phyloP scores from a whole-genome alignment of 257 asterid genomes.

The Plectranthus barbatus region DNA sequence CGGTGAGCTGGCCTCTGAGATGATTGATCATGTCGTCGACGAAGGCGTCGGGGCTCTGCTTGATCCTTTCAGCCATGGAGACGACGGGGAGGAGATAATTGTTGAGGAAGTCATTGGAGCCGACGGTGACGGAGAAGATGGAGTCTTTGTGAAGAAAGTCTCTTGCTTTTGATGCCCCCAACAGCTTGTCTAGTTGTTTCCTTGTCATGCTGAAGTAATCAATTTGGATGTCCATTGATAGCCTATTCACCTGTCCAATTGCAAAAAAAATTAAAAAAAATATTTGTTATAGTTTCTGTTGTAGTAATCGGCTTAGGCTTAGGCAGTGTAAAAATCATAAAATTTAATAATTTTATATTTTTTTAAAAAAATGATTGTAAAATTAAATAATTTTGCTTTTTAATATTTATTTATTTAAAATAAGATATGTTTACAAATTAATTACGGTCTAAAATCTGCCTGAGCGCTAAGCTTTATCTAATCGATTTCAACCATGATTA shows the following conservation, averaged over 20 bases:
- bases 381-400: no score
- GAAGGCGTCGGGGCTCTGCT: constrained; percentile 59
- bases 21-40: constrained; percentile 59
- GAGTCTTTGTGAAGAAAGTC: constrained; percentile 47
- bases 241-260: constrained; percentile 67
- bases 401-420: no score
- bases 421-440: no score
- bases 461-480: no score
- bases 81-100: constrained; percentile 77
- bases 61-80: constrained; percentile 63
- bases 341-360: no score
- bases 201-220: constrained; percentile 92
- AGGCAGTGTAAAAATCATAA: no score
- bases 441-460: no score
- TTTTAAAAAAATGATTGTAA: no score
- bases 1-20: constrained; percentile 70
- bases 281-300: no score
- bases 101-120: constrained; percentile 88
- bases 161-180: constrained; percentile 67
- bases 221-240: constrained; percentile 81
- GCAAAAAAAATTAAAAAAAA: no score
- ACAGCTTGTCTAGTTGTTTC: constrained; percentile 42
- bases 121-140: constrained; percentile 73
- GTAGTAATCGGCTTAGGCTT: no score
- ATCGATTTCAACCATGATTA: no score